Conservation (phyloP, 805 yeast species). For the Hanseniaspora hatyaiensis region DNA sequence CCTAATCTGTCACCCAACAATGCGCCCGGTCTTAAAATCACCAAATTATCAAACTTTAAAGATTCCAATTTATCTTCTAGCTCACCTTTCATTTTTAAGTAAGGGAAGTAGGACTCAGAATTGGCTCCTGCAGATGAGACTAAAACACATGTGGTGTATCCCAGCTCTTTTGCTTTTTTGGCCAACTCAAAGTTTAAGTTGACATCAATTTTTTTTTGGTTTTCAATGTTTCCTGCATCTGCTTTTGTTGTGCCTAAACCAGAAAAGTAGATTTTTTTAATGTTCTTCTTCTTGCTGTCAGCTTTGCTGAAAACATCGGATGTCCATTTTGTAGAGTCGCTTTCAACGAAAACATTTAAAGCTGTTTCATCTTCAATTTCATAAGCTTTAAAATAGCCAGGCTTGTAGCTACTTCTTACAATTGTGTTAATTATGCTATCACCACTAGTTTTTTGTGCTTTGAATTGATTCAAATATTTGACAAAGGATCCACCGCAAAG, state of each 20-base stretch:
- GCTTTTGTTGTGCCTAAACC: slow-evolving; percentile 68
- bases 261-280: slow-evolving; percentile 41
- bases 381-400: slow-evolving; percentile 23
- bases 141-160: slow-evolving; percentile 55
- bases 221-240: slow-evolving; percentile 59
- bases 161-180: slow-evolving; percentile 57
- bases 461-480: slow-evolving; percentile 30
- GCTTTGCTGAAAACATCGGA: slow-evolving; percentile 9
- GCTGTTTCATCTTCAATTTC: slow-evolving; percentile 9
- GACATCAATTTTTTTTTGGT: slow-evolving; percentile 60
- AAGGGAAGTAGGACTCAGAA: slow-evolving; percentile 45
- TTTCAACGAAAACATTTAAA: slow-evolving; percentile 33
- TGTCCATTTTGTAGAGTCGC: slow-evolving; percentile 43
- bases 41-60: slow-evolving; percentile 55
- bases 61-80: slow-evolving; percentile 56
- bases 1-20: slow-evolving; percentile 51
- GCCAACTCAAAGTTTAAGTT: slow-evolving; percentile 62
- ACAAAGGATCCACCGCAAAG: slow-evolving; percentile 54
- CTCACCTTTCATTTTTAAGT: slow-evolving; percentile 59
- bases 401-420: slow-evolving; percentile 34
- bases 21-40: slow-evolving; percentile 68
- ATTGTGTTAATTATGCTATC: slow-evolving; percentile 30
- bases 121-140: slow-evolving; percentile 60
- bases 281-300: slow-evolving; percentile 24
- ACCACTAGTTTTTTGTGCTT: background rate